phyloP scores from a whole-genome alignment of 306 rosid species.

The Astragalus glycyphyllos region DNA sequence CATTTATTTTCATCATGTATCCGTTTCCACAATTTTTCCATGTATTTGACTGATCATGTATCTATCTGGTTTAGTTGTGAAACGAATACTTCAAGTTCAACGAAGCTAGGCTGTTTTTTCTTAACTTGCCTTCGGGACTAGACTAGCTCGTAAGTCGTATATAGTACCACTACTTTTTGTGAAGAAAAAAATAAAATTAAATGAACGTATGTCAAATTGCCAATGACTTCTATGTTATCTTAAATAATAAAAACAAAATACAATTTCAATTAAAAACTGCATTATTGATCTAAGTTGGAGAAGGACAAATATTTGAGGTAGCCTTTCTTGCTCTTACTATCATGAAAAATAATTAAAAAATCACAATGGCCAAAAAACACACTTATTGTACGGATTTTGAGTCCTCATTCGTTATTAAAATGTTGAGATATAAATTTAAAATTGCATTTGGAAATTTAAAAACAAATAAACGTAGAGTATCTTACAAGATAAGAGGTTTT shows the following conservation, averaged over 20 bases:
- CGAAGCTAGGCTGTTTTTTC: too few relatives aligned
- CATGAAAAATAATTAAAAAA: background rate
- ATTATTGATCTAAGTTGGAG: slow-evolving; percentile 7
- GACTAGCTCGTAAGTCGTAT: too few relatives aligned
- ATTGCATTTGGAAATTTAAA: background rate
- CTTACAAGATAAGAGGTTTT: background rate
- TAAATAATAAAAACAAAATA: background rate
- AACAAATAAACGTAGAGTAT: background rate
- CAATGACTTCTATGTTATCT: background rate
- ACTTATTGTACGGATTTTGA: slow-evolving; percentile 4
- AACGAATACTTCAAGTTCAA: too few relatives aligned
- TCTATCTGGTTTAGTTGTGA: too few relatives aligned
- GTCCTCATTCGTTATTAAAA: background rate
- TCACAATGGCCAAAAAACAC: background rate
- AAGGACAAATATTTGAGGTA: slow-evolving; percentile 28
- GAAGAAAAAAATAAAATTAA: too few relatives aligned
- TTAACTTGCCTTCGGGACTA: too few relatives aligned
- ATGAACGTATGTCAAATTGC: too few relatives aligned
- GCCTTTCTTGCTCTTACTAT: slow-evolving; percentile 19
- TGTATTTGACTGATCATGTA: too few relatives aligned
- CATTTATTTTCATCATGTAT: too few relatives aligned
- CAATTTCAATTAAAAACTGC: background rate
- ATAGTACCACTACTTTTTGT: too few relatives aligned
- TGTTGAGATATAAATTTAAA: background rate
- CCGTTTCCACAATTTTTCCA: too few relatives aligned